phyloP scores from a whole-genome alignment of 768 basidiomycete species.

The Gloeostereum incarnatum region DNA sequence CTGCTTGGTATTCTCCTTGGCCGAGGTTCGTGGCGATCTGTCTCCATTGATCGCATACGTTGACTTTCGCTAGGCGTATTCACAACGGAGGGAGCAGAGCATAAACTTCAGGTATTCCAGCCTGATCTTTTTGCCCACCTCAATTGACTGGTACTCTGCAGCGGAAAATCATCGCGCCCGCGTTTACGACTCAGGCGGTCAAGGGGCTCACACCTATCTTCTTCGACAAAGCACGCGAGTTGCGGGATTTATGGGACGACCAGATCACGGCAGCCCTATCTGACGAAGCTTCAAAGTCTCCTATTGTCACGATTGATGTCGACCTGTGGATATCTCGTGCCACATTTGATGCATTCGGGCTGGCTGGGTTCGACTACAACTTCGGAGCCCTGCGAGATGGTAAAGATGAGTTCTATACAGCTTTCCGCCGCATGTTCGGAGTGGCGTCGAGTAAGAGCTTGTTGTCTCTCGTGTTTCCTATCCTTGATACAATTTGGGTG shows the following conservation, averaged over 20 bases:
- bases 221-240: constrained; percentile 40
- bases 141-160: constrained; percentile 6
- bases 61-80: constrained; percentile 29
- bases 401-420: constrained; percentile 35
- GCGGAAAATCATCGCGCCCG: constrained; percentile 40
- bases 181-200: constrained; percentile 36
- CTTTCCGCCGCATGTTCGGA: constrained; percentile 41
- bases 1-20: constrained; percentile 40
- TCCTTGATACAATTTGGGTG: constrained; percentile 35
- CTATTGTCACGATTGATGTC: constrained; percentile 31
- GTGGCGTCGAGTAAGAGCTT: constrained; percentile 36
- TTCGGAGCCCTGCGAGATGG: constrained; percentile 42
- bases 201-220: constrained; percentile 37
- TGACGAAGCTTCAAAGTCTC: not conserved
- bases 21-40: constrained; percentile 25
- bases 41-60: not conserved
- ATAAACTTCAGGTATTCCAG: constrained; percentile 25
- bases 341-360: constrained; percentile 56
- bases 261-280: constrained; percentile 14
- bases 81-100: constrained; percentile 42
- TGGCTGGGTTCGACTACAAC: constrained; percentile 44
- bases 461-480: constrained; percentile 31
- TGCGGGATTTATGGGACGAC: constrained; percentile 32
- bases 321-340: constrained; percentile 51
- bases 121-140: not conserved